Conservation (phyloP, 352 stramenopile genomes). For the Pythium grandisporangium region DNA sequence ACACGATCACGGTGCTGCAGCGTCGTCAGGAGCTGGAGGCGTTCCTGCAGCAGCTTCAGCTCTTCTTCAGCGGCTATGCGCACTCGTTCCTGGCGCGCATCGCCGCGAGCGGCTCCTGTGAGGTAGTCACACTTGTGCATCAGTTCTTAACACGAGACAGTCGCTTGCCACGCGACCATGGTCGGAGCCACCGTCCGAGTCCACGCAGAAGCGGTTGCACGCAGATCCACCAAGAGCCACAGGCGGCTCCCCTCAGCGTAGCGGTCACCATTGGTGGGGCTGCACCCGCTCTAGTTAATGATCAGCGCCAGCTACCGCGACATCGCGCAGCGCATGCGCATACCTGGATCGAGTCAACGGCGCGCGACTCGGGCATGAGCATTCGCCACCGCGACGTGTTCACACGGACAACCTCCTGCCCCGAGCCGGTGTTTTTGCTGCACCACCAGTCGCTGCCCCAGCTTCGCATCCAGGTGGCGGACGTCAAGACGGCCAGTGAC, state of each 20-base stretch:
- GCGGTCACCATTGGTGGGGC: background rate
- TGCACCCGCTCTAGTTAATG: background rate
- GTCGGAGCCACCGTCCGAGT: background rate
- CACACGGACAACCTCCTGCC: background rate
- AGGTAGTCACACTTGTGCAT: conserved; percentile 28
- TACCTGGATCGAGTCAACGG: no score
- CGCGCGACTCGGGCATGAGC: no score
- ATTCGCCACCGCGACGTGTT: no score
- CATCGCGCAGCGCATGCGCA: background rate
- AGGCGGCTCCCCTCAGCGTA: background rate
- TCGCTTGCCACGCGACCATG: background rate
- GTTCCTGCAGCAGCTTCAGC: conserved; percentile 30
- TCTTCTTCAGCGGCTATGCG: conserved; percentile 43
- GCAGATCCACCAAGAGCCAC: background rate
- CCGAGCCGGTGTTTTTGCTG: background rate
- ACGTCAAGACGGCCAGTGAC: conserved; percentile 22
- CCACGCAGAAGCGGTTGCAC: background rate
- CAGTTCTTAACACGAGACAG: conserved; percentile 9
- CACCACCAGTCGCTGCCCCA: conserved; percentile 18
- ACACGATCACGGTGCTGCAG: conserved; percentile 17
- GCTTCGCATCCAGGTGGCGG: conserved; percentile 17
- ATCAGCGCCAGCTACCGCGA: background rate
- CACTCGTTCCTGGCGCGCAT: conserved; percentile 32
- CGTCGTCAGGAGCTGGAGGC: conserved; percentile 35
- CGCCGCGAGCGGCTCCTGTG: conserved; percentile 26